phyloP scores from a whole-genome alignment of 2,329 filamentous ascomycete genomes.

The Paecilomyces fulvus region DNA sequence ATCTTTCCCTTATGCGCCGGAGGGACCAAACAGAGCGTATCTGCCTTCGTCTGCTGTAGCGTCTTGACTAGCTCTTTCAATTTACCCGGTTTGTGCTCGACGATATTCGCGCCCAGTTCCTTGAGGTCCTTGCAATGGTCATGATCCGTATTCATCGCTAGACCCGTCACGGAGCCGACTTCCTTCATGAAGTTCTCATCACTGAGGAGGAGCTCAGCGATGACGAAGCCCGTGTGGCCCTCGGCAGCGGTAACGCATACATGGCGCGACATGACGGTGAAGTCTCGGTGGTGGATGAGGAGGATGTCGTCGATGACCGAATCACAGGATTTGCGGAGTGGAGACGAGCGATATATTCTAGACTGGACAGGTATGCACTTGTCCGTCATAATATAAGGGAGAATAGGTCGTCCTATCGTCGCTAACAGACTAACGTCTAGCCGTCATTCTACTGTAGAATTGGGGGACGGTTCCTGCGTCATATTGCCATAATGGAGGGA shows the following conservation, averaged over 20 bases:
- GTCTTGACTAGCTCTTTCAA: constrained; percentile 30
- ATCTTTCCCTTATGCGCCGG: constrained; percentile 40
- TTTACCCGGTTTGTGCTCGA: constrained; percentile 36
- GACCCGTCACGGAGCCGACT: constrained; percentile 33
- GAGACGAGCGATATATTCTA: background rate
- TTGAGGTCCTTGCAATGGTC: constrained; percentile 34
- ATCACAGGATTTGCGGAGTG: background rate
- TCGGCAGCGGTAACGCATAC: constrained; percentile 43
- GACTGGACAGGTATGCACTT: background rate
- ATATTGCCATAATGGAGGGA: constrained; percentile 10
- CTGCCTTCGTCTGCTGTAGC: constrained; percentile 36
- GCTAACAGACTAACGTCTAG: constrained; percentile 8
- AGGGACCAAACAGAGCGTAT: constrained; percentile 44
- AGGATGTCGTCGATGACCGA: background rate
- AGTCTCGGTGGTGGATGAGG: background rate
- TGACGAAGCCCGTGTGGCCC: constrained; percentile 44
- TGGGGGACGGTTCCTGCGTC: constrained; percentile 11
- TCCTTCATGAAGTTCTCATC: constrained; percentile 35
- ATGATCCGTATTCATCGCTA: constrained; percentile 34
- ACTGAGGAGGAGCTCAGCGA: constrained; percentile 42
- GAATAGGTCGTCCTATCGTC: background rate
- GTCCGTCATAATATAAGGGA: background rate
- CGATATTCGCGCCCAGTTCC: constrained; percentile 35
- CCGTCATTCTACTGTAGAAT: constrained; percentile 9
- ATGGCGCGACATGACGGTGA: constrained; percentile 37